Percentiles rank a stretch among this genome's conserved stretches.
These are phyloP conservation scores for Hylodesmum podocarpum DNA, from an alignment of 306 rosid genomes.

Conservation along the genomic window DNA sequence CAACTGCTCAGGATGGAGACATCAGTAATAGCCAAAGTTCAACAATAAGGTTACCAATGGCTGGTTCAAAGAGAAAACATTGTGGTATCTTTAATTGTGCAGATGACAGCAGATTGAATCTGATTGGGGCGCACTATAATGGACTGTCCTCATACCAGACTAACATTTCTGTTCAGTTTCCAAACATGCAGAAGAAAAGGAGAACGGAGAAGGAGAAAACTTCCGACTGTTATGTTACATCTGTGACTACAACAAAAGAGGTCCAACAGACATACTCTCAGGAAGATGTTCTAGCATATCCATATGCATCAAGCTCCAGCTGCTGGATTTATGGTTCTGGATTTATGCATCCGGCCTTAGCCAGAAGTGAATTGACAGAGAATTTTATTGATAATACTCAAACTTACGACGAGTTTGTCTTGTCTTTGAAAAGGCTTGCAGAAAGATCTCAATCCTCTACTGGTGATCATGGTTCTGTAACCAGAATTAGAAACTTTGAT, in stretches of 20 bases:
- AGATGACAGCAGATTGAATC: constrained; percentile 38
- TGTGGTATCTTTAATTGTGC: constrained; percentile 25
- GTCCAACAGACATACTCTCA: constrained; percentile 27
- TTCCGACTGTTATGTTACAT: constrained; percentile 21
- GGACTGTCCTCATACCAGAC: constrained; percentile 37
- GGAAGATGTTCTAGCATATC: constrained; percentile 28
- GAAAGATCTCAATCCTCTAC: constrained; percentile 49
- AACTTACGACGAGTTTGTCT: constrained; percentile 29
- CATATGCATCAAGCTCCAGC: constrained; percentile 35
- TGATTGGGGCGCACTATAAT: constrained; percentile 41
- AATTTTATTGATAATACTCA: constrained; percentile 27
- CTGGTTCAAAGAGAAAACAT: constrained; percentile 38
- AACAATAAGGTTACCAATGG: constrained; percentile 20
- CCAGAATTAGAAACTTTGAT: constrained; percentile 28
- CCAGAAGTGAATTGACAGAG: constrained; percentile 21
- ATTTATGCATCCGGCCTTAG: constrained; percentile 19
- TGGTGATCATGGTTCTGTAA: constrained; percentile 39
- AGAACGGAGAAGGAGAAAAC: constrained; percentile 48
- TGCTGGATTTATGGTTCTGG: constrained; percentile 37
- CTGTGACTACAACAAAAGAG: constrained; percentile 26
- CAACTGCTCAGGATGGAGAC: constrained; percentile 33
- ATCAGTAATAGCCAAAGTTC: constrained; percentile 34
- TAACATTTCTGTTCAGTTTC: constrained; percentile 36
- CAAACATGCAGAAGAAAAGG: constrained; percentile 50
- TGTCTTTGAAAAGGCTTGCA: constrained; percentile 38